Evolutionary conservation across 2,329 filamentous ascomycete genomes (phyloP), one percentile per base, ranked within the genome.

Genomic region (Aspergillus amoenus): DNA sequence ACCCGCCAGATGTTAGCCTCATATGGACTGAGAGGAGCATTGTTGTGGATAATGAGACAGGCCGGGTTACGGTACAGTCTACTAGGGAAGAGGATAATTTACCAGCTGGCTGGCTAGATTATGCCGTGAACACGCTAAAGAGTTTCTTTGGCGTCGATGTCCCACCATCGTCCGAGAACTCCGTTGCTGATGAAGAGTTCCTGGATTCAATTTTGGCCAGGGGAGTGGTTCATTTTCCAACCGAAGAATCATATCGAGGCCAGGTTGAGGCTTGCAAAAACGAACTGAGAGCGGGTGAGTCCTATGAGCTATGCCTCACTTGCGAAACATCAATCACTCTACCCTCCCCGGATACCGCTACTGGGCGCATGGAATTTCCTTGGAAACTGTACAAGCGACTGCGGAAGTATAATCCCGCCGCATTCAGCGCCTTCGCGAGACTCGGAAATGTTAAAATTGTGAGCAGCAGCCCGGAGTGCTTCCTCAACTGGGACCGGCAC

Each of bases 381-480:
- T 95, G 90, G 90, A 73, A 82, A 5, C 79, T 95, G 27, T 96
- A 93, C 77, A 84, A 84, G 44, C 80, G 83, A 2, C 82, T 96
- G 2, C 85, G 89, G 34, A 76, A 78, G 4, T 82, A 84, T 45
- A 94, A 96, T 58, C 90, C 91, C 0, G 90, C 91, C 0, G 90
- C 91, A 0, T 96, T 96, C 75, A 89, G 90, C 22, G 92, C 91
- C 0, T 96, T 90, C 70, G 78, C 96, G 56, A 86, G 85, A 11
- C 82, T 97, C 15, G 84, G 85, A 3, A 73, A 77, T 32, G 83
- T 84, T 3, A 92, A 90, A 1, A 81, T 97, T 30, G 79, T 96
- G 44, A 90, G 89, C 73, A 90, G 88, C 66, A 96, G 91, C 4
- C 93, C 93, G 0, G 93, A 97, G 75, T 89, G 93, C 3, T 97